Evolutionary conservation across 768 basidiomycete species (phyloP), one percentile per base, ranked within the genome.

Genomic region (Gloeostereum incarnatum): DNA sequence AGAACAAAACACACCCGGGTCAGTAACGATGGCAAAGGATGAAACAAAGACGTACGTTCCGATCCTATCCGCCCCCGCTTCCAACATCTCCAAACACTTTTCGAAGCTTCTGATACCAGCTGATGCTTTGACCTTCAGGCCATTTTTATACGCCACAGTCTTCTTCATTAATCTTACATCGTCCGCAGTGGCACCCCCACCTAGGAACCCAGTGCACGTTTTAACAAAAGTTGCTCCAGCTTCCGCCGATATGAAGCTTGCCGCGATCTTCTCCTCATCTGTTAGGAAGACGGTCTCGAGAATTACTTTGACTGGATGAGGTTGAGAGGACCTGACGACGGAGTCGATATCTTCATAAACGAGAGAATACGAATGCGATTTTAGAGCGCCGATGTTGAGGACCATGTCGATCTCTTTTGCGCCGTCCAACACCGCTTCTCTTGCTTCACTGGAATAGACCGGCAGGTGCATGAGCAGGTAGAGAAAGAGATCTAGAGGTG

Each of bases 381-480:
- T 62, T 5, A 75, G 60, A 1, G 67, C 58, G 1, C 69, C 69
- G 17, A 73, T 58, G 44, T 68, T 68, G 31, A 75, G 53, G 1
- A 73, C 71, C 51, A 65, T 70, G 47, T 75, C 71, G 36, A 73
- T 67, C 48, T 73, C 72, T 6, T 56, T 52, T 3, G 72, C 71
- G 5, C 72, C 72, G 34, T 65, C 59, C 31, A 48, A 45, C 20
- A 72, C 61, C 4, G 71, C 72, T 38, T 65, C 57, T 42, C 49
- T 50, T 2, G 72, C 60, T 55, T 75, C 72, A 42, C 69, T 71
- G 42, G 10, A 24, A 17, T 38, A 13, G 18, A 24, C n/a, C 25
- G 22, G 18, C 16, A 39, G 1, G 38, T 9, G 14, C 21, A 10
- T 13, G 6, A 31, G 16, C 27, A 20, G n/a, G 21, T n/a, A 14